Conservation (phyloP, 441 rosid genomes). For the Erysimum pusillum region DNA sequence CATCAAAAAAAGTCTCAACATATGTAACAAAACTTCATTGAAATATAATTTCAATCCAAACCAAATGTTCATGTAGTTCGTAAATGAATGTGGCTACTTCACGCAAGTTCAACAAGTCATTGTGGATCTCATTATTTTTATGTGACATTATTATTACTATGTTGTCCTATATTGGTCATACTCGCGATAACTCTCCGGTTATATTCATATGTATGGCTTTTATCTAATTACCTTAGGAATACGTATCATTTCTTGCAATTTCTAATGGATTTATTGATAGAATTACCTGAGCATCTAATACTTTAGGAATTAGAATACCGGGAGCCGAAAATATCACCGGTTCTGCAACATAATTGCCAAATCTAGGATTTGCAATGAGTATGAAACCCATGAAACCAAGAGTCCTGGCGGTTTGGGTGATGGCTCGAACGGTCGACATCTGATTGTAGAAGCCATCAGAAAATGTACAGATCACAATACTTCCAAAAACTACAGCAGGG, state of each 20-base stretch:
- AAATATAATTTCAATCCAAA: background rate
- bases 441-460: conserved; percentile 62
- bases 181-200: background rate
- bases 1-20: background rate
- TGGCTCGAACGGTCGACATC: conserved; percentile 65
- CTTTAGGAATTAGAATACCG: conserved; percentile 63
- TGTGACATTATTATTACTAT: background rate
- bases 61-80: background rate
- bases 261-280: background rate
- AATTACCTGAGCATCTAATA: conserved; percentile 69
- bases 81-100: background rate
- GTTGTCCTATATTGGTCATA: background rate
- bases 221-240: background rate
- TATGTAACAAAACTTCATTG: background rate
- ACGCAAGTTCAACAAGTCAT: background rate
- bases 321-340: conserved; percentile 55
- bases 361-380: conserved; percentile 68
- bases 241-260: background rate
- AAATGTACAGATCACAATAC: conserved; percentile 65
- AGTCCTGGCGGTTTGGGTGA: conserved; percentile 66
- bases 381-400: conserved; percentile 74
- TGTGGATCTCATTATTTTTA: background rate
- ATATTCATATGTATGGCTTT: background rate
- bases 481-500: conserved; percentile 52
- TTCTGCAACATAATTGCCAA: conserved; percentile 77